Evolutionary conservation across 1,284 basidiomycete genomes (phyloP), one percentile per base, ranked within the genome.

Genomic region (Papiliotrema laurentii): DNA sequence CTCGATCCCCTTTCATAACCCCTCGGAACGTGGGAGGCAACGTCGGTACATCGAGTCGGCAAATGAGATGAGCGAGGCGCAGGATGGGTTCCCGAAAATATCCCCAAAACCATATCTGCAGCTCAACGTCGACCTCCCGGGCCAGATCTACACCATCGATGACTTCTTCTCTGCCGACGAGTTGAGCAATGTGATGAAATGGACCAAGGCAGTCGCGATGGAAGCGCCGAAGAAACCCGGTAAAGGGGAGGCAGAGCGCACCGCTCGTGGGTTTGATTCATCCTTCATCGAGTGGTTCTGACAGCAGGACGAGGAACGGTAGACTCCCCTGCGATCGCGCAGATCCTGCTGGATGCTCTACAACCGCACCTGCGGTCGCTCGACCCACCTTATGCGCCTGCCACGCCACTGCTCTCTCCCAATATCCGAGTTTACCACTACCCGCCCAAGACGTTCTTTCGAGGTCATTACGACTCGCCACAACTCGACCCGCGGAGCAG

Each of bases 221-320:
- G 81, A 68, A 40, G 53, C 83, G 53, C 78, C 86, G 3, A 85
- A 84, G 0, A 83, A 82, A 18, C 83, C 85, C 1, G 83, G 83
- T 66, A 87, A 85, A 71, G 86, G 85, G 4, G 86, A 89, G 68
- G 87, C 87, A 0, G 80, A 82, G 27, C 74, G 87, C 43, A 80
- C 86, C 13, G 88, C 87, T 66, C 77, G 85, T 86, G 64, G 59
- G 78, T 72, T 21, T 18, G 25, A 13, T 11, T 31, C 4, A 24
- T 22, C 18, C n/a, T 47, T 11, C 30, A 42, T 36, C 13, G 36
- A 27, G 34, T 13, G 22, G 2, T n/a, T 24, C 21, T 14, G 45
- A 16, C 13, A 34, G 34, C 37, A 86, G 84, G 84, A 59, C 79
- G 86, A 25, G 79, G 83, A 51, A 83, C 83, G 2, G 64, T 85